phyloP scores from a whole-genome alignment of 2,329 filamentous ascomycete genomes.

The Gnomoniopsis smithogilvyi region DNA sequence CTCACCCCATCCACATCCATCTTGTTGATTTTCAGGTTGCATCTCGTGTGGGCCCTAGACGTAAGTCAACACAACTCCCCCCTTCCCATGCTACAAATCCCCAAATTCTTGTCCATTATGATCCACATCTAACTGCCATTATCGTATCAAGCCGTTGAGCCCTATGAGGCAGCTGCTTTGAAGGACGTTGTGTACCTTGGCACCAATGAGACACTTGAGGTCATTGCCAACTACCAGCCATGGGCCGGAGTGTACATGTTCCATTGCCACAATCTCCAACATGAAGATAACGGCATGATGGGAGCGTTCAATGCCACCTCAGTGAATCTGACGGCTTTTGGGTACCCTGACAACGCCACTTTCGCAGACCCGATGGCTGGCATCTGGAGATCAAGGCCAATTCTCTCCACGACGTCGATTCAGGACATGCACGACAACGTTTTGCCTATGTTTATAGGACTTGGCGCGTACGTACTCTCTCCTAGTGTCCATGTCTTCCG shows the following conservation, averaged over 20 bases:
- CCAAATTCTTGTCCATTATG: too few species aligned
- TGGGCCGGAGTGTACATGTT: conserved; percentile 49
- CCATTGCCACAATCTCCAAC: conserved; percentile 41
- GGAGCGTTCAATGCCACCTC: conserved; percentile 40
- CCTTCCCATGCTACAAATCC: too few species aligned
- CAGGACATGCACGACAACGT: too few species aligned
- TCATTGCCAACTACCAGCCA: conserved; percentile 43
- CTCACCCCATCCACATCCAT: conserved; percentile 51
- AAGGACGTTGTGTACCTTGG: conserved; percentile 53
- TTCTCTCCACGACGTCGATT: too few species aligned
- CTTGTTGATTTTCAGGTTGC: conserved; percentile 51
- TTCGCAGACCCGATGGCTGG: conserved; percentile 36
- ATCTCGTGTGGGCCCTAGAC: conserved; percentile 39
- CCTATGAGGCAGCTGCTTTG: conserved; percentile 46
- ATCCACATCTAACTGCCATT: too few species aligned
- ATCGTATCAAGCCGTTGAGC: conserved; percentile 32
- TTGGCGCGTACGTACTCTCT: too few species aligned
- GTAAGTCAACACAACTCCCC: too few species aligned
- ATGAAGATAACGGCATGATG: conserved; percentile 43
- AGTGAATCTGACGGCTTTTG: conserved; percentile 31
- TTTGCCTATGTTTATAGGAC: too few species aligned
- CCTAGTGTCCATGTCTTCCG: too few species aligned
- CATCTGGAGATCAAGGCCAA: too few species aligned
- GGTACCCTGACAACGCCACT: conserved; percentile 35
- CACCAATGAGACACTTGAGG: conserved; percentile 41